Base-by-base conservation (phyloP, 768 basidiomycete species). In the Cystoderma amianthinum region DNA sequence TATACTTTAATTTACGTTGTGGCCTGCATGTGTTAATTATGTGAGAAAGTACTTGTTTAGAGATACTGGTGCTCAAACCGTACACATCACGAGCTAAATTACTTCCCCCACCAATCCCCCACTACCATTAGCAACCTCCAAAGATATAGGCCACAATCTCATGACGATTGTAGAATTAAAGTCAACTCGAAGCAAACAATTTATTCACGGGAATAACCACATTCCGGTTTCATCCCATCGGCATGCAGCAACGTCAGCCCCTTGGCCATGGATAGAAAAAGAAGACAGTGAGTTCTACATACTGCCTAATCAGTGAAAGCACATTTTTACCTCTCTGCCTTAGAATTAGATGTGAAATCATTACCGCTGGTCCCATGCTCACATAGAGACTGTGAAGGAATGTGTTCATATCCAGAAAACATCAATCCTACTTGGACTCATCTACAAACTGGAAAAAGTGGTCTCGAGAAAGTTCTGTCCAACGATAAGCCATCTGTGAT, bases 341-440 rank as follows among this genome's bases (percentile, higher is more conserved):
- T 13, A 12, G 64, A 70, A 40, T 48, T 69, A 16, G 54, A 49
- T 10, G 57, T 42, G 17, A 51, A 56, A 15, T 36, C 53, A 5
- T 61, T 64, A 2, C 62, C 68, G 2, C 60, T 68, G 7, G 66
- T 68, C 1, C 45, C 53, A 16, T 72, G 69, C 44, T 54, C 62
- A 36, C 71, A 69, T 38, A 44, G 41, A 12, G 39, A 44, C 24
- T 71, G 71, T 44, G 43, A 54, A 13, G 58, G 57, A 10, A 28
- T 7, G n/a, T 71, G 69, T 45, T 71, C 66, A 0, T 73, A 71
- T 43, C 71, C 71, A 4, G 64, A 71, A n/a, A 28, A 28, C 25
- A 28, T 28, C 25, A n/a, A 28, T n/a, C 25, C 25, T 7, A 28
- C 25, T 7, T 28, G 25, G 25, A 28, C 25, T n/a, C n/a, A 7